Conservation (phyloP, 805 yeast genomes). For the Vanderwaltozyma verrucispora region DNA sequence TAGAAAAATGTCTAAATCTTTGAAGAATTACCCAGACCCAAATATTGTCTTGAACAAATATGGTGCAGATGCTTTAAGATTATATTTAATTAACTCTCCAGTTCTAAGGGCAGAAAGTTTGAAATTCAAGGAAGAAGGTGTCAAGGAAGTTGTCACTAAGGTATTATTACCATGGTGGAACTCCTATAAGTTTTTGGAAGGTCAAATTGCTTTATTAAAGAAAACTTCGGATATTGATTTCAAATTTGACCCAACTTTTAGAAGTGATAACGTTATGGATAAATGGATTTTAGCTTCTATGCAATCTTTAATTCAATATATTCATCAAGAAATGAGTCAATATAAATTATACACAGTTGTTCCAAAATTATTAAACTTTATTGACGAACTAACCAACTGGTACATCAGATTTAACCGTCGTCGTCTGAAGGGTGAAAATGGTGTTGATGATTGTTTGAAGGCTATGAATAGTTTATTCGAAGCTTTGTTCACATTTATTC, state of each 20-base stretch:
- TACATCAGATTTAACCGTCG: slow-evolving; percentile 96
- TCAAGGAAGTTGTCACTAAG: slow-evolving; percentile 91
- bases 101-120: slow-evolving; percentile 93
- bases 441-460: slow-evolving; percentile 68
- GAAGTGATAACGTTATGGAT: slow-evolving; percentile 88
- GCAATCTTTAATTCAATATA: slow-evolving; percentile 78
- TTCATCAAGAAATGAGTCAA: slow-evolving; percentile 81
- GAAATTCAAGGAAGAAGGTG: slow-evolving; percentile 98
- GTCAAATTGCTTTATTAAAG: slow-evolving; percentile 75
- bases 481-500: slow-evolving; percentile 74
- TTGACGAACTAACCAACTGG: slow-evolving; percentile 97
- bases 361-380: slow-evolving; percentile 76
- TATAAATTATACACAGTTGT: slow-evolving; percentile 94
- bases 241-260: slow-evolving; percentile 53
- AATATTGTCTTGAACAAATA: slow-evolving; percentile 65
- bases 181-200: slow-evolving; percentile 92
- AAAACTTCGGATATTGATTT: slow-evolving; percentile 65
- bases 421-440: slow-evolving; percentile 93
- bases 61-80: slow-evolving; percentile 97
- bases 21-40: slow-evolving; percentile 98
- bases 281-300: slow-evolving; percentile 94
- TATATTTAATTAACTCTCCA: slow-evolving; percentile 94
- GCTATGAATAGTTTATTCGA: slow-evolving; percentile 89
- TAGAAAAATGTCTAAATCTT: slow-evolving; percentile 97
- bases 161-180: slow-evolving; percentile 98